phyloP scores from a whole-genome alignment of 345 rosid genomes.

The Salix dunnii region DNA sequence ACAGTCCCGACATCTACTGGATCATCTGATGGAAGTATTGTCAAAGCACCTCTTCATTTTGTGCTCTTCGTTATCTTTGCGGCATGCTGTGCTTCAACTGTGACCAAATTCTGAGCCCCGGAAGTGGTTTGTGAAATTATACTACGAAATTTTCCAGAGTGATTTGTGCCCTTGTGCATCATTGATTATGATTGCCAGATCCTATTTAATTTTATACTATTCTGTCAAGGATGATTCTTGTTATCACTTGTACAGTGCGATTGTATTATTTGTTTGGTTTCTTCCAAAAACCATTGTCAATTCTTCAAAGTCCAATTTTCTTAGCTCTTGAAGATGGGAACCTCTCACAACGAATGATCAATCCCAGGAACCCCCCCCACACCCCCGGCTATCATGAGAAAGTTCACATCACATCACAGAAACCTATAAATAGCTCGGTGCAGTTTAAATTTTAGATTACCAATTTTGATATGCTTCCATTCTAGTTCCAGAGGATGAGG shows the following conservation, averaged over 20 bases:
- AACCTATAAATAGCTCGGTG: not conserved
- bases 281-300: not conserved
- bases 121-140: not conserved
- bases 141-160: conserved; percentile 6
- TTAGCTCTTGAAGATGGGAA: not conserved
- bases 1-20: conserved; percentile 37
- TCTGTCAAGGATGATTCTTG: conserved; percentile 4
- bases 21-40: conserved; percentile 40
- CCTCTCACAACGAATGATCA: not conserved
- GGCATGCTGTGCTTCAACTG: conserved; percentile 26
- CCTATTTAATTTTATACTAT: not conserved
- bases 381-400: not conserved
- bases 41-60: conserved; percentile 25
- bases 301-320: not conserved
- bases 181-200: conserved; percentile 2
- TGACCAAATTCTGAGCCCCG: conserved; percentile 25
- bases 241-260: not conserved
- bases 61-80: conserved; percentile 29
- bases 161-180: not conserved
- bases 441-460: not conserved
- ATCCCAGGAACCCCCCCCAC: not conserved
- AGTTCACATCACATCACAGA: not conserved
- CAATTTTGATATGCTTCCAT: not conserved
- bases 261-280: conserved; percentile 16
- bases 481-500: not conserved